Evolutionary conservation across 352 stramenopile species (phyloP), one percentile per base, ranked within the genome.

Genomic region (Globisporangium megalacanthum): DNA sequence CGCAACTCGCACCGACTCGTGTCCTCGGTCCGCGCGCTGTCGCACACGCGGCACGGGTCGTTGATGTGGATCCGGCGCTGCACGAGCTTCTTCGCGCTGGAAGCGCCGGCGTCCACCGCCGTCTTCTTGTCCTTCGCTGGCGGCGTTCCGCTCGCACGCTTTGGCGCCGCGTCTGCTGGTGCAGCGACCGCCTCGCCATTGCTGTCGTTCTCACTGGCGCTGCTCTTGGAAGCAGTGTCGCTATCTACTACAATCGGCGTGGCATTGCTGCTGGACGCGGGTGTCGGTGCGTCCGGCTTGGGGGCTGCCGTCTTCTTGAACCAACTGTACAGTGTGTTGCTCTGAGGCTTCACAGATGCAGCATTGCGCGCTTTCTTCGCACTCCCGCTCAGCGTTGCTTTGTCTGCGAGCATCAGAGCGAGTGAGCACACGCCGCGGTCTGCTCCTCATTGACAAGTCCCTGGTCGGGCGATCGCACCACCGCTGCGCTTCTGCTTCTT

Each of bases 41-140:
- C 75, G 39, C 78, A 91, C 11, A 89, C 80, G 35, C 76, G 80
- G 52, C 80, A 91, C 45, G 76, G 63, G 57, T 89, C 76, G 20
- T 70, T 85, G 56, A 89, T 72, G 54, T 83, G 68, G 46, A 90
- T 90, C 19, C 79, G 76, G 25, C 80, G 77, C 70, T 90, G 80
- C 36, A 83, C 67, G n/a, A 90, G 72, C 47, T 79, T 81, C 54
- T 73, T 79, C 10, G 52, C 55, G 35, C 58, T 59, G 17, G 48
- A 56, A 33, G n/a, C 47, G 6, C 8, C 17, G 2, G 49, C 54
- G 31, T 14, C 7, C 14, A 49, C 49, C 29, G 10, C 29, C 39
- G 39, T 17, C n/a, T 62, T 60, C 49, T 64, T 70, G n/a, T 62
- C 63, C 47, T 61, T 49, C 54, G 42, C 52, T 11, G 52, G 60